Evolutionary conservation across 148 eudicot species (phyloP).

Genomic region (Vaccinium vitisidaea): DNA sequence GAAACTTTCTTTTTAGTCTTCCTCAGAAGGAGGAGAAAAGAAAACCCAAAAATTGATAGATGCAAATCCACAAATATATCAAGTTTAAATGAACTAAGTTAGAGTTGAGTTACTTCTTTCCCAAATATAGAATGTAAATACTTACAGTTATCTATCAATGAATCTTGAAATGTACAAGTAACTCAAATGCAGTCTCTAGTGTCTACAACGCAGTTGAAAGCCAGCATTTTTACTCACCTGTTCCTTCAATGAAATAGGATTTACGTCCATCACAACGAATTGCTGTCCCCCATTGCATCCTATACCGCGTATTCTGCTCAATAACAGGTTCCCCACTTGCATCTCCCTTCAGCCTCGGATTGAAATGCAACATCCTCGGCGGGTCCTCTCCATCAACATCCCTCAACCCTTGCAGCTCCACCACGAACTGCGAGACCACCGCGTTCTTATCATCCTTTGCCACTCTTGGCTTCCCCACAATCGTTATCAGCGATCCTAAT

Average conservation of each 20-base stretch:
- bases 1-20: not conserved
- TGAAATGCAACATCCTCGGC: constrained; percentile 81
- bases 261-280: constrained; percentile 87
- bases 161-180: not conserved
- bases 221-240: constrained; percentile 47
- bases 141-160: not conserved
- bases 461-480: constrained; percentile 68
- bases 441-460: constrained; percentile 58
- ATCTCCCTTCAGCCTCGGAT: constrained; percentile 90
- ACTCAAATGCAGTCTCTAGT: not conserved
- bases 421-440: constrained; percentile 84
- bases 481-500: constrained; percentile 74
- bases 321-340: constrained; percentile 90
- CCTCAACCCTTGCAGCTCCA: constrained; percentile 88
- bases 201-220: not conserved
- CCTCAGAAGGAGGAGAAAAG: not conserved
- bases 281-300: constrained; percentile 87
- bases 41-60: not conserved
- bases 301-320: constrained; percentile 91
- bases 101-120: not conserved
- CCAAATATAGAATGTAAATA: not conserved
- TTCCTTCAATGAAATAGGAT: constrained; percentile 67
- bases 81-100: not conserved
- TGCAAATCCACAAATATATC: not conserved
- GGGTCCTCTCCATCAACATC: constrained; percentile 96